Conservation (phyloP, 495 filamentous ascomycete species). For the Penicillium verhagenii region DNA sequence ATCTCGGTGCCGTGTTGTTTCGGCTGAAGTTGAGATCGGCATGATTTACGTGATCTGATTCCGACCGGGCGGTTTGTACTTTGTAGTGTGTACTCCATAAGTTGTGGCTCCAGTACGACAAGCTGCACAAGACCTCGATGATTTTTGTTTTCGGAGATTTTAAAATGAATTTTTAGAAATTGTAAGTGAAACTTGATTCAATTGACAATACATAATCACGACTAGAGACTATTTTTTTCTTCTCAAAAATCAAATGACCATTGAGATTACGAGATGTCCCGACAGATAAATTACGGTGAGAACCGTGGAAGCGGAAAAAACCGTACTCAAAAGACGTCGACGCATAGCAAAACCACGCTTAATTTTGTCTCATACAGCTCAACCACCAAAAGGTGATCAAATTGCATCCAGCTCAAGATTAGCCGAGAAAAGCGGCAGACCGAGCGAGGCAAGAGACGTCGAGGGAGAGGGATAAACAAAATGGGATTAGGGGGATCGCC, state of each 20-base stretch:
- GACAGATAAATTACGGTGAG: slow-evolving; percentile 54
- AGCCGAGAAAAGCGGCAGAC: slow-evolving; percentile 44
- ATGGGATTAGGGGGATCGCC: background rate
- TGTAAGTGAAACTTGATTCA: too few species aligned
- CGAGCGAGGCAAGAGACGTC: slow-evolving; percentile 59
- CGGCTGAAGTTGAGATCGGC: background rate
- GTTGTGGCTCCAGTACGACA: too few species aligned
- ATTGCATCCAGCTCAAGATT: slow-evolving; percentile 60
- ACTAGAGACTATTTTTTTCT: too few species aligned
- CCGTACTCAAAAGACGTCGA: slow-evolving; percentile 59
- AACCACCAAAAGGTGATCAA: slow-evolving; percentile 17
- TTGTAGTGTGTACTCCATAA: too few species aligned
- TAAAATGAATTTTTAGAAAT: too few species aligned
- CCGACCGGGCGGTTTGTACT: background rate
- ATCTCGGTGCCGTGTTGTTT: background rate
- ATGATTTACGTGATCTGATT: background rate
- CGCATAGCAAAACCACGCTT: slow-evolving; percentile 27
- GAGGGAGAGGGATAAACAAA: background rate
- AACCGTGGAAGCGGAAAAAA: slow-evolving; percentile 42
- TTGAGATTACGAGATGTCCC: slow-evolving; percentile 34
- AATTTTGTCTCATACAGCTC: slow-evolving; percentile 51
- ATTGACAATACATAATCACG: too few species aligned
- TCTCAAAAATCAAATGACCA: too few species aligned
- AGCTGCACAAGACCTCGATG: too few species aligned
- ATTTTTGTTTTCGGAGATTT: too few species aligned